Conservation (phyloP, 176 grass and related monocot genomes). For the Metroxylon sagu region DNA sequence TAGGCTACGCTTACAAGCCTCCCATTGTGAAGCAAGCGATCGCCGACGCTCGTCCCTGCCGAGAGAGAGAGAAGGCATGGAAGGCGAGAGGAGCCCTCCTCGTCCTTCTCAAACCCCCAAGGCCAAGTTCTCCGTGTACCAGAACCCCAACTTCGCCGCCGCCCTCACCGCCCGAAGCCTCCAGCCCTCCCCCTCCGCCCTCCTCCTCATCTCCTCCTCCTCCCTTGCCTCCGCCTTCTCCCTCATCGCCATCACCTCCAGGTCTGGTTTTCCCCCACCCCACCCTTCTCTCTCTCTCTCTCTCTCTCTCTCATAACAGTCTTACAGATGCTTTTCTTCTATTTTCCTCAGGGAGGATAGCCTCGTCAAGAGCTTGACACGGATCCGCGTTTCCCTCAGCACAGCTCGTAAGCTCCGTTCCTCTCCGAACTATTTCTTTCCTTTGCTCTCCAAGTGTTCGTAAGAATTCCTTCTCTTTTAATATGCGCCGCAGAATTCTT, state of each 20-base stretch:
- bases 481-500: slow-evolving; percentile 35
- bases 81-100: not conserved
- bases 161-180: slow-evolving; percentile 46
- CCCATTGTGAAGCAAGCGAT: no score
- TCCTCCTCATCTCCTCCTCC: slow-evolving; percentile 46
- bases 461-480: slow-evolving; percentile 8
- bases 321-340: not conserved
- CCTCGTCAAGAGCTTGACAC: slow-evolving; percentile 26
- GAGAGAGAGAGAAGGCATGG: not conserved
- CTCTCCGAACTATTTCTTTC: not conserved
- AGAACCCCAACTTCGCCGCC: slow-evolving; percentile 55
- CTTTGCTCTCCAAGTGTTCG: slow-evolving; percentile 12
- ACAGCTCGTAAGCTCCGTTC: slow-evolving; percentile 38
- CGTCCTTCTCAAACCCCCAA: slow-evolving; percentile 7
- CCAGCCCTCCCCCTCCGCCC: slow-evolving; percentile 46
- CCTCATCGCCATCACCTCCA: slow-evolving; percentile 43
- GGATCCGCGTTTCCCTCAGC: slow-evolving; percentile 24
- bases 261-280: slow-evolving; percentile 19
- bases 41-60: not conserved
- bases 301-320: not conserved
- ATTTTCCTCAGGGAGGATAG: slow-evolving; percentile 44
- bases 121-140: slow-evolving; percentile 79
- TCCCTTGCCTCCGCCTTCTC: slow-evolving; percentile 24
- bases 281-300: slow-evolving; percentile 2
- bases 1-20: no score